Percentiles rank a stretch among this genome's conserved stretches.
Evolutionary conservation across 2,329 filamentous ascomycete genomes (phyloP).

Genomic region (Phoma sp.): DNA sequence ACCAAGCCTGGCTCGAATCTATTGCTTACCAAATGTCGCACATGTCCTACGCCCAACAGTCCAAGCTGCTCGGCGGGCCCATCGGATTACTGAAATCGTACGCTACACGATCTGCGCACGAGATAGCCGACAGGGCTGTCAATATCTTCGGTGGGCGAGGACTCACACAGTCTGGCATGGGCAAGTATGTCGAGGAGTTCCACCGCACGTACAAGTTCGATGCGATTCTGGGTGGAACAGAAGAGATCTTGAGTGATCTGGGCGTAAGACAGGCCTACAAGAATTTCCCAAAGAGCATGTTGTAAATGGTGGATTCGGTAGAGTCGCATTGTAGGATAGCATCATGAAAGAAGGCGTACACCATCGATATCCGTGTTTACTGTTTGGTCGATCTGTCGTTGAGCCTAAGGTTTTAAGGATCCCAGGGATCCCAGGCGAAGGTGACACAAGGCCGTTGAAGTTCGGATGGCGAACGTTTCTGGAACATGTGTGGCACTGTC

Average conservation of each 20-base stretch:
- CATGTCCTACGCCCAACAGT: slow-evolving; percentile 80
- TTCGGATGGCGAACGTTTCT: slow-evolving; percentile 22
- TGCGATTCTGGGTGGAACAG: slow-evolving; percentile 73
- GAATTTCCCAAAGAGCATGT: slow-evolving; percentile 81
- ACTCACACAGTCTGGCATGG: slow-evolving; percentile 83
- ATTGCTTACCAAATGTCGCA: slow-evolving; percentile 89
- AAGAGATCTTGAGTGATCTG: slow-evolving; percentile 81
- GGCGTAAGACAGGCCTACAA: slow-evolving; percentile 85
- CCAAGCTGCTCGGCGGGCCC: slow-evolving; percentile 76
- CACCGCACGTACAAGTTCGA: slow-evolving; percentile 80
- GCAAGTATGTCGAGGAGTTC: slow-evolving; percentile 81
- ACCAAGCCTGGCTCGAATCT: slow-evolving; percentile 83
- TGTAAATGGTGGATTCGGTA: slow-evolving; percentile 57
- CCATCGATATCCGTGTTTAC: slow-evolving; percentile 1
- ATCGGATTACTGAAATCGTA: slow-evolving; percentile 84
- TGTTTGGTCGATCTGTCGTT: slow-evolving; percentile 2
- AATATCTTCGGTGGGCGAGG: slow-evolving; percentile 87
- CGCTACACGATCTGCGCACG: slow-evolving; percentile 76
- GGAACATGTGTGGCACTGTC: slow-evolving; percentile 26
- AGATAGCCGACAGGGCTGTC: slow-evolving; percentile 81
- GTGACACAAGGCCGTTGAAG: slow-evolving; percentile 17
- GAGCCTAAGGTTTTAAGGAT: slow-evolving; percentile 1
- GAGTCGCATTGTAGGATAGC: slow-evolving; percentile 15
- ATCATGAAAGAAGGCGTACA: neutral
- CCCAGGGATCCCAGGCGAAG: neutral